Base-by-base conservation (phyloP, 148 eudicot species). In the Salicornia ramosissima region DNA sequence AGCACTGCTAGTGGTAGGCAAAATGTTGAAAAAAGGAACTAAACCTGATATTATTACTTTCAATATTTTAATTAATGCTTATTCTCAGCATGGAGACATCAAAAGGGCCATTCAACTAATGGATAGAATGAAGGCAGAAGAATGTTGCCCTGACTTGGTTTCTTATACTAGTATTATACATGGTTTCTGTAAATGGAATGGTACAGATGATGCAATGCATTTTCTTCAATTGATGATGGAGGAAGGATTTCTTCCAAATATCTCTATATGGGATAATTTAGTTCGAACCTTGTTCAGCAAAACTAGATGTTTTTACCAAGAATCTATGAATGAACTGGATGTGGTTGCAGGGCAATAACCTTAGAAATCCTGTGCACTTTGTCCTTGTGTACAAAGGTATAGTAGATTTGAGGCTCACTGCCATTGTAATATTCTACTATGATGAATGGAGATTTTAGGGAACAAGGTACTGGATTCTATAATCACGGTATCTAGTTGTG, bases 31-130 rank as follows among this genome's bases (percentile, higher is more conserved):
- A 11, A 75, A 52, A 43, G 96, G 90, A 29, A 74, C 65, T 47
- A 76, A 65, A 63, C 86, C 85, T 31, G 97, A 91, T 80, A 34
- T 53, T 39, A 79, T 87, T 71, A 91, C 97, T 19, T 82, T 80
- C 26, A 91, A 89, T 68, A 83, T 75, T 68, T 0, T 91, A 67
- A 81, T 91, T 39, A 65, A 82, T 60, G 86, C 78, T 40, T 84
- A 78, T 62, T 77, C 78, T 56, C 87, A 89, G 65, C 60, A 50
- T 49, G 87, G 89, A 58, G 73, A 75, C 49, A 73, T 86, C 55
- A 64, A 80, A 33, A 72, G 64, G 61, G 86, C 90, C n/a, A 72
- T 79, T 68, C 79, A 78, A 65, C 47, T 89, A 54, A n/a, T 89
- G 64, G 66, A 81, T 61, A 64, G 42, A 54, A 84, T 87, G 89